Base-by-base conservation (phyloP, 192 early-diverging fungal genomes). In the Coemansia sp. region DNA sequence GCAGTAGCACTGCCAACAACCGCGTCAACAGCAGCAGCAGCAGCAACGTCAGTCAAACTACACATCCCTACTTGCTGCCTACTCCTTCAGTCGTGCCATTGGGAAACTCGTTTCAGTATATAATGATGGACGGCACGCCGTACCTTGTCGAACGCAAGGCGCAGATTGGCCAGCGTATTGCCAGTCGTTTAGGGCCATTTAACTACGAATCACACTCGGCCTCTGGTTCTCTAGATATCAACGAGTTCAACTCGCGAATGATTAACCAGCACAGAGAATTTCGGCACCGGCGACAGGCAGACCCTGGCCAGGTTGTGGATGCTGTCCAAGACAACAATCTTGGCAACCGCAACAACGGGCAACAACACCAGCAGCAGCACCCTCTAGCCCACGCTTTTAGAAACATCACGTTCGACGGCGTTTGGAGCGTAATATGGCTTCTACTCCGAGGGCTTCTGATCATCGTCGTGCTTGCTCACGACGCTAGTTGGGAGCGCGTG, bases 91-190 rank as follows among this genome's bases (percentile, higher is more conserved):
- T 61, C 34, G 34, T 57, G 22, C 75, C 68, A 23, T 65, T 78
- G 19, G 61, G 75, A 23, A 64, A 43, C 41, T 49, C 40, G 37
- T 78, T 78, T 25, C 75, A 78, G 56, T 78, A 78, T 34, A 66
- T 78, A 55, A 55, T 78, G n/a, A 61, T 72, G 4, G 64, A 72
- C 27, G 70, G 70, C 15, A 33, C 56, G 54, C 75, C 69, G 13
- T 67, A 71, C 46, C 34, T 71, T 49, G 67, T 56, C 55, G 64
- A 71, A 48, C 37, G 60, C 0, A 54, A 19, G 37, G 43, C 43
- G 43, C 43, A 12, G 43, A 45, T n/a, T 45, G 43, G 6, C 0
- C 21, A 45, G n/a, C 6, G n/a, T 8, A 21, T 17, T n/a, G 21
- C 2, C 17, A 42, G 41, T n/a, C 41, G 14, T 42, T 7, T 30